Conservation (phyloP, 2,329 filamentous ascomycete species). For the Paraphaeosphaeria sporulosa region DNA sequence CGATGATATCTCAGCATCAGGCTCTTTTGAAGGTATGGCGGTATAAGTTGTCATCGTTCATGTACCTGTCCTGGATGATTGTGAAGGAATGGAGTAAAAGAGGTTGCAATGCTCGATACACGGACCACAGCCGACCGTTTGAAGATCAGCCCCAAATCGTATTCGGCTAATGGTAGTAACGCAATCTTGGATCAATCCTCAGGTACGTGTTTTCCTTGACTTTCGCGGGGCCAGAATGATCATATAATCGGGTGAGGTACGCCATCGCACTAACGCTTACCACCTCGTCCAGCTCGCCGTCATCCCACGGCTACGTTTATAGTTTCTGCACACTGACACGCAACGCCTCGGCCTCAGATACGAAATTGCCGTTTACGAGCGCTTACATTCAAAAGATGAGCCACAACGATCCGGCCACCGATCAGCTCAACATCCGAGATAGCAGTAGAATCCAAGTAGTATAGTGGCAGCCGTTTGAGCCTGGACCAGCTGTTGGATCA, state of each 20-base stretch:
- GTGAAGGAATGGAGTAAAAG: not conserved
- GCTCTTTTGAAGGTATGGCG: conserved; percentile 4
- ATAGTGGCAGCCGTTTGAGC: not conserved
- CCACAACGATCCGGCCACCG: conserved; percentile 1
- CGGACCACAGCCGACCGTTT: conserved; percentile 10
- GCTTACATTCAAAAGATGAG: not conserved
- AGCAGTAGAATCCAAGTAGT: conserved; percentile 1
- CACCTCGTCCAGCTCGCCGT: not conserved
- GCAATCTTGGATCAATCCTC: conserved; percentile 12
- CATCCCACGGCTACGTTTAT: not conserved
- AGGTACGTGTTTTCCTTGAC: conserved; percentile 3
- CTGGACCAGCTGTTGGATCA: conserved; percentile 6
- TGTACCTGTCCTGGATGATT: not conserved
- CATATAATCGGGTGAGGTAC: conserved; percentile 7
- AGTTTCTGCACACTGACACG: not conserved
- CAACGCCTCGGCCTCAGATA: not conserved
- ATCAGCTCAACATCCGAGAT: conserved; percentile 1
- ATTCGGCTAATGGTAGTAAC: not conserved
- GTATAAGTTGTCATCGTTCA: conserved; percentile 1
- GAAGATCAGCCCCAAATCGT: not conserved
- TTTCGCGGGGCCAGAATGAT: conserved; percentile 6
- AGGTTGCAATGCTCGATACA: not conserved
- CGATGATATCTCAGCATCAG: not conserved
- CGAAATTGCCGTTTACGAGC: not conserved
- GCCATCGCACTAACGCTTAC: conserved; percentile 7